Base-by-base conservation (phyloP, 2,329 filamentous ascomycete genomes). In the Calonectria pseudoreteaudii region DNA sequence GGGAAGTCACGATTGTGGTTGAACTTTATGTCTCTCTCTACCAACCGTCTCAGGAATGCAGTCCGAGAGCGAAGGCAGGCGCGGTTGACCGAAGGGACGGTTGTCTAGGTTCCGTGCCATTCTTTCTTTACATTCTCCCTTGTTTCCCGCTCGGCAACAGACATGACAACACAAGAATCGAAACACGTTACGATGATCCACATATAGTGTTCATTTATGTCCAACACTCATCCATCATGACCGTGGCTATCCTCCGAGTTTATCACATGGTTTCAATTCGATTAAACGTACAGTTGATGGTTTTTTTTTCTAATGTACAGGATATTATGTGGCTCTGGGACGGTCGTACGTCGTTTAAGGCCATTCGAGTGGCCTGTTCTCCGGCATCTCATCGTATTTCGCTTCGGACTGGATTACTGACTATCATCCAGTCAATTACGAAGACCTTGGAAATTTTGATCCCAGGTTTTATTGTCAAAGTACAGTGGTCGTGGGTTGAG, bases 271-370 rank as follows among this genome's bases (percentile, higher is more conserved):
- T 70, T 74, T 60, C 71, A 74, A 53, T 74, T 70, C 74, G 66
- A 76, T 75, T 81, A 81, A 77, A 77, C 78, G 79, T 81, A 82
- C 81, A 82, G 74, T 67, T 72, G 41, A 64, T 62, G 34, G 65
- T 72, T 73, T 16, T 74, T 72, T 73, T 60, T 76, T 75, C 80
- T 81, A 81, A 74, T 80, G 75, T 81, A 81, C 80, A 81, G 72
- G 50, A 66, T 75, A 71, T 75, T 74, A 62, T 74, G 47, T 79
- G 73, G 60, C 23, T 64, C 64, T 34, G 62, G 47, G 13, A 31
- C 38, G 36, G 31, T 47, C 44, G 41, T 53, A 36, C 34, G 31
- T 67, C 53, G 60, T 65, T 31, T 31, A 20, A 44, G 28, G 30
- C 64, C 47, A 49, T 13, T 31, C 47, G 16, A 30, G 18, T 26